A percentile compares a stretch with the other conserved stretches of the same genome.
phyloP scores from a whole-genome alignment of 768 basidiomycete species.

The Paxillus ammoniavirescens region DNA sequence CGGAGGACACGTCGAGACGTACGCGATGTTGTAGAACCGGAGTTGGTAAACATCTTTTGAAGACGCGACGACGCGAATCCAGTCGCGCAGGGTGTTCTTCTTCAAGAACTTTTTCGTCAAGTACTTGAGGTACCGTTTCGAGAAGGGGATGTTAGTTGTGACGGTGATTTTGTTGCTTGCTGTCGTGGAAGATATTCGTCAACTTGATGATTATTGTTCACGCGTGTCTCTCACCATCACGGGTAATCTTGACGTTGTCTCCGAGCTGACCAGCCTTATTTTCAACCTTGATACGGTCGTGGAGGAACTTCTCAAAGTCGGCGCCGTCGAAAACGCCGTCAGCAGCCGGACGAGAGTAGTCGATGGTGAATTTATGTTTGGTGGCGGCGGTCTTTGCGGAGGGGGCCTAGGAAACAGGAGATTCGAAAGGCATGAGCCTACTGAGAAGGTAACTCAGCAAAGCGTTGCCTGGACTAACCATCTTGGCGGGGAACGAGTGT shows the following conservation, averaged over 20 bases:
- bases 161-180: constrained; percentile 83
- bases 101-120: constrained; percentile 99
- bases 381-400: constrained; percentile 49
- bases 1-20: constrained; percentile 28
- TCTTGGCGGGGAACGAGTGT: constrained; percentile 38
- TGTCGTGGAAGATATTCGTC: constrained; percentile 25
- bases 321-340: constrained; percentile 62
- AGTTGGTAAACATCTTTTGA: constrained; percentile 93
- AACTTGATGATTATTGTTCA: neutral
- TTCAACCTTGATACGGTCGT: constrained; percentile 92
- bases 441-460: constrained; percentile 92
- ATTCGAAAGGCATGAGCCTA: constrained; percentile 66
- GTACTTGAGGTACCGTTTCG: constrained; percentile 98
- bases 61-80: constrained; percentile 96
- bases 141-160: constrained; percentile 84
- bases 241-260: constrained; percentile 81
- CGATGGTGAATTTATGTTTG: constrained; percentile 81
- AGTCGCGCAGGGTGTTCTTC: constrained; percentile 94
- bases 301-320: constrained; percentile 83
- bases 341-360: constrained; percentile 80
- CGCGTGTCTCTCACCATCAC: constrained; percentile 59
- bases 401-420: constrained; percentile 46
- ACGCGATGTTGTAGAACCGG: constrained; percentile 93
- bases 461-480: constrained; percentile 79
- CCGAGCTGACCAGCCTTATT: constrained; percentile 91